Base-by-base conservation (phyloP, 2,329 filamentous ascomycete genomes). In the Atkinsonella texensis region DNA sequence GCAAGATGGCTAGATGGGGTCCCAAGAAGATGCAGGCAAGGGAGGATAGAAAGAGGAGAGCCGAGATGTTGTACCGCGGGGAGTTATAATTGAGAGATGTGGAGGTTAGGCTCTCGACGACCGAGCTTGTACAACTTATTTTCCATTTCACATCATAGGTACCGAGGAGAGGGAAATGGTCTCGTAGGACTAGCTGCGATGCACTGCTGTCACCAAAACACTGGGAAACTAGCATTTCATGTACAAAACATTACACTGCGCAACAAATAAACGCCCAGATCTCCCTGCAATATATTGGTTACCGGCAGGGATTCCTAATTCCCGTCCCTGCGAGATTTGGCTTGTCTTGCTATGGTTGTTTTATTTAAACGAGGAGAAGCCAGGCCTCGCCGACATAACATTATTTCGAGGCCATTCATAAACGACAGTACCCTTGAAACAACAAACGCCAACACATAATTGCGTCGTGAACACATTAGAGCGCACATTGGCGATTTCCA, bases 1-100 rank as follows among this genome's bases (percentile, higher is more conserved):
- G 70, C 38, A 70, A 74, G 53, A 73, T 73, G 67, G 67, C 68
- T n/a, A 65, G 74, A 49, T 84, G 80, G 80, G 80, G 81, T 11
- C 72, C 76, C 18, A 74, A 73, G 55, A 72, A 74, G 64, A 66
- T 66, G 32, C 70, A 73, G 61, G 81, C 81, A 12, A 67, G 74
- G 52, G 74, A 77, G 59, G 80, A 84, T 43, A 68, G 75, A 56
- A 62, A 68, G 60, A 76, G 74, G 68, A 71, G 81, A 56, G 71
- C 70, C 55, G 69, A 70, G 41, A 69, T 81, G 71, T 59, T 81
- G 49, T 72, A 74, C 55, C 66, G 68, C 28, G 76, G 76, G 42
- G 70, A 77, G 63, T 59, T 80, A 62, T 80, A 70, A 62, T 46
- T 20, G 13, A 17, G 15, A 31, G 38, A 18, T 12, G 11, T 47